Evolutionary conservation across 495 filamentous ascomycete genomes (phyloP), one percentile per base, ranked within the genome.

Genomic region (Aspergillus kassunensis): DNA sequence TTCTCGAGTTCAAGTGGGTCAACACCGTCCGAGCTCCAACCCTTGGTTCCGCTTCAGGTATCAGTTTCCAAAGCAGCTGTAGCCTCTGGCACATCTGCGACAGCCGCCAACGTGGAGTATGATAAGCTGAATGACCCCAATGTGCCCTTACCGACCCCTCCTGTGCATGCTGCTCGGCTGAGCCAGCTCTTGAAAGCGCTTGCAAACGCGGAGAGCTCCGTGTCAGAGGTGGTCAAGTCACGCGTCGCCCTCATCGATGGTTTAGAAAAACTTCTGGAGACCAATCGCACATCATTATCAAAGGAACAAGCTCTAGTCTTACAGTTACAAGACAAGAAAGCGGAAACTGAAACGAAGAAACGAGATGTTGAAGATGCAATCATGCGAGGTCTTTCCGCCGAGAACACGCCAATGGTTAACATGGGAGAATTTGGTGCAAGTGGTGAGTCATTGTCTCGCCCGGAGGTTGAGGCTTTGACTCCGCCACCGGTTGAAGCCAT

Each of bases 131-230:
- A 83, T 29, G 88, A 92, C 53, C 79, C 88, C 2, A 69, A 73
- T 33, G 77, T 76, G 6, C 72, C 79, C 3, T 62, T 81, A 6
- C 89, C 91, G 5, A 80, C 88, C 0, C 83, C 91, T 8, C 91
- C 93, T 1, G 91, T 97, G 9, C 87, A 95, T 63, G 93, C 93
- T 2, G 95, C 95, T 23, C 86, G 90, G 13, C 84, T 98, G 16
- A 89, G 84, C 55, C 84, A 88, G 3, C 74, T 99, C 7, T 76
- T 97, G 43, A 96, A 93, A 71, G 83, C 81, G 3, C 80, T 99
- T 13, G 90, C 91, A 29, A 89, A 81, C 49, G 93, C 93, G n/a
- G 90, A 97, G 68, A 87, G 83, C 35, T 91, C 91, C 0, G 89
- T 97, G 1, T 86, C 88, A 3, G 90, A 95, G 51, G 87, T 87